Conservation (phyloP, 2,329 filamentous ascomycete species). For the Talaromyces sp. region DNA sequence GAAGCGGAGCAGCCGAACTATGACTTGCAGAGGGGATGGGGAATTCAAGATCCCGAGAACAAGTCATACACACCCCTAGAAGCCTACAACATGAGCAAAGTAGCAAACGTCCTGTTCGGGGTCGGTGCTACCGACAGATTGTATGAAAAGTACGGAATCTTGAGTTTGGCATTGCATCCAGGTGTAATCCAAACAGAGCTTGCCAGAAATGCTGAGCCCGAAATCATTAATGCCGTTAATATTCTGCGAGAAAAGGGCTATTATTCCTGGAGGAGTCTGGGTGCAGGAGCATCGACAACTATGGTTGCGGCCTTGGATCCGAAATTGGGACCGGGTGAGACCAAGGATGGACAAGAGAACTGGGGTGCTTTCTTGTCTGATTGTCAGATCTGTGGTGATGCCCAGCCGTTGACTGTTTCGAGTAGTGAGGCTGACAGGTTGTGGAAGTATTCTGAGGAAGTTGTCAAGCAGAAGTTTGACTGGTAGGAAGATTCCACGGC, state of each 20-base stretch:
- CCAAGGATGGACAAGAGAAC: conserved; percentile 25
- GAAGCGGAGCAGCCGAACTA: conserved; percentile 28
- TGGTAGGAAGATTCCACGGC: conserved; percentile 6
- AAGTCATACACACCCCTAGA: conserved; percentile 17
- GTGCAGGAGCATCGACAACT: conserved; percentile 46
- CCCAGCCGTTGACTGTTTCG: conserved; percentile 29
- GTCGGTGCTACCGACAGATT: conserved; percentile 33
- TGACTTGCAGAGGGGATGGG: conserved; percentile 24
- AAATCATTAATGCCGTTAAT: background rate
- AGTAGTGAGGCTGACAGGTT: conserved; percentile 41
- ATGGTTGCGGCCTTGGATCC: conserved; percentile 49
- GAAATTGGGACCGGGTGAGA: conserved; percentile 27
- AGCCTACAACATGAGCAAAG: conserved; percentile 37
- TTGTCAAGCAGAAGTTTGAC: conserved; percentile 42
- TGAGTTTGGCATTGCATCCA: conserved; percentile 31
- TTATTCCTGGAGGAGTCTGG: conserved; percentile 35
- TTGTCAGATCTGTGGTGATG: conserved; percentile 38
- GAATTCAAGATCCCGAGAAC: conserved; percentile 1
- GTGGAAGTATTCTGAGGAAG: conserved; percentile 49
- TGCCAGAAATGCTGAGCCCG: background rate
- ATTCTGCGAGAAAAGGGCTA: background rate
- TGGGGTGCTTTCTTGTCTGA: conserved; percentile 44
- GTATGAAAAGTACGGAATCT: conserved; percentile 24
- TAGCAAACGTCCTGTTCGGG: conserved; percentile 48
- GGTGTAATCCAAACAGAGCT: conserved; percentile 23